phyloP scores from a whole-genome alignment of 305 asterid genomes.

The Plantago coronopus region DNA sequence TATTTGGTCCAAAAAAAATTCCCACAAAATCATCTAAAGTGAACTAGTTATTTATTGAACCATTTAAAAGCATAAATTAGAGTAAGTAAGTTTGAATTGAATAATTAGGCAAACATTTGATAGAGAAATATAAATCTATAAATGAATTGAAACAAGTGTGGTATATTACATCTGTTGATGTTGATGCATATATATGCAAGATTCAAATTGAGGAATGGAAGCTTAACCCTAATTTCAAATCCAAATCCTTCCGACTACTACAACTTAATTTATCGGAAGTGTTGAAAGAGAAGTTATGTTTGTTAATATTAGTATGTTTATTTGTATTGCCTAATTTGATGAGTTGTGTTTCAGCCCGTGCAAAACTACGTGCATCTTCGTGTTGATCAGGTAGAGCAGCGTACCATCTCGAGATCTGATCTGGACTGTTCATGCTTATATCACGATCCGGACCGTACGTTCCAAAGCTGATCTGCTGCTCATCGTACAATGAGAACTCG shows the following conservation, averaged over 20 bases:
- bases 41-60: too few relatives aligned
- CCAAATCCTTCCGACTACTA: slow-evolving; percentile 41
- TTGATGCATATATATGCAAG: not conserved
- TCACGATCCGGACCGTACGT: slow-evolving; percentile 26
- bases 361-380: slow-evolving; percentile 33
- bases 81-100: too few relatives aligned
- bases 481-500: slow-evolving; percentile 37
- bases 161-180: too few relatives aligned
- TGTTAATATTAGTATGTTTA: not conserved
- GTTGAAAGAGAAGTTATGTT: slow-evolving; percentile 7
- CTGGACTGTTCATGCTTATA: slow-evolving; percentile 11
- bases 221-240: slow-evolving; percentile 72
- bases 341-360: slow-evolving; percentile 21
- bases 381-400: slow-evolving; percentile 26
- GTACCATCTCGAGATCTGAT: slow-evolving; percentile 28
- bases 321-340: slow-evolving; percentile 8
- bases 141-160: too few relatives aligned
- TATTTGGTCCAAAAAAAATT: too few relatives aligned
- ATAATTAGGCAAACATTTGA: too few relatives aligned
- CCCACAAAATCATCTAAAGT: too few relatives aligned
- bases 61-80: too few relatives aligned
- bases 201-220: slow-evolving; percentile 41
- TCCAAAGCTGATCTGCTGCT: slow-evolving; percentile 61
- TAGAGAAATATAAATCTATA: too few relatives aligned
- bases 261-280: slow-evolving; percentile 35